A percentile compares a stretch with the other conserved stretches of the same genome.
These are phyloP conservation scores for Lachnum nothofagi DNA, from an alignment of 2,329 filamentous ascomycete genomes.

Conservation along the genomic window DNA sequence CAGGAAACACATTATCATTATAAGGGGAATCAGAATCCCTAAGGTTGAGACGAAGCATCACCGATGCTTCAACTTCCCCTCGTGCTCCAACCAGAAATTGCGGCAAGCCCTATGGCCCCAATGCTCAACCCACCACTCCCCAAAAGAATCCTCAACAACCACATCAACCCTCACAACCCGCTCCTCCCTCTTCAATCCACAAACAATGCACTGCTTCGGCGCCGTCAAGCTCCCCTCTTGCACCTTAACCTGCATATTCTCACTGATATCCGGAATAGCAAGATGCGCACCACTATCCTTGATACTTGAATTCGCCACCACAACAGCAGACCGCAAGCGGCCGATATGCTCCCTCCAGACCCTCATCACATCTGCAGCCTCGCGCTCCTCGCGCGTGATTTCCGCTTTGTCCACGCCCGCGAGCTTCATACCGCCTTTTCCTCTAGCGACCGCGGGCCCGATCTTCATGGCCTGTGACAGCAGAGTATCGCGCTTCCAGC, in stretches of 20 bases:
- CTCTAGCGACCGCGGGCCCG: slow-evolving; percentile 64
- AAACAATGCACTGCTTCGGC: slow-evolving; percentile 72
- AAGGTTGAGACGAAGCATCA: no score
- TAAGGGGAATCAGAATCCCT: no score
- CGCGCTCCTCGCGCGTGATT: slow-evolving; percentile 74
- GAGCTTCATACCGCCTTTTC: slow-evolving; percentile 87
- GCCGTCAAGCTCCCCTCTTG: slow-evolving; percentile 71
- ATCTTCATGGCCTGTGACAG: slow-evolving; percentile 86
- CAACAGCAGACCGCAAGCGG: slow-evolving; percentile 66
- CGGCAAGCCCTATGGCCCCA: slow-evolving; percentile 77
- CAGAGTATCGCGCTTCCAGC: slow-evolving; percentile 86
- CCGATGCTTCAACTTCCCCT: slow-evolving; percentile 62
- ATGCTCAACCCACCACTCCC: slow-evolving; percentile 93
- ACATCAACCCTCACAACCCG: slow-evolving; percentile 66
- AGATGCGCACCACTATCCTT: slow-evolving; percentile 30
- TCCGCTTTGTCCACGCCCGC: slow-evolving; percentile 80
- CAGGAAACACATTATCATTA: no score
- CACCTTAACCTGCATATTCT: slow-evolving; percentile 62
- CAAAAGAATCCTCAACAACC: slow-evolving; percentile 81
- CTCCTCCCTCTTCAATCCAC: slow-evolving; percentile 84
- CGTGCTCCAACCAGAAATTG: slow-evolving; percentile 80
- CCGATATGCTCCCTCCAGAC: slow-evolving; percentile 74
- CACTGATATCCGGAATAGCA: slow-evolving; percentile 63
- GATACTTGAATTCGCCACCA: slow-evolving; percentile 51
- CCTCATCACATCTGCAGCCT: slow-evolving; percentile 70